Evolutionary conservation across 208 protist genomes (phyloP), one percentile per base, ranked within the genome.

Genomic region (Acanthamoeba healyi): DNA sequence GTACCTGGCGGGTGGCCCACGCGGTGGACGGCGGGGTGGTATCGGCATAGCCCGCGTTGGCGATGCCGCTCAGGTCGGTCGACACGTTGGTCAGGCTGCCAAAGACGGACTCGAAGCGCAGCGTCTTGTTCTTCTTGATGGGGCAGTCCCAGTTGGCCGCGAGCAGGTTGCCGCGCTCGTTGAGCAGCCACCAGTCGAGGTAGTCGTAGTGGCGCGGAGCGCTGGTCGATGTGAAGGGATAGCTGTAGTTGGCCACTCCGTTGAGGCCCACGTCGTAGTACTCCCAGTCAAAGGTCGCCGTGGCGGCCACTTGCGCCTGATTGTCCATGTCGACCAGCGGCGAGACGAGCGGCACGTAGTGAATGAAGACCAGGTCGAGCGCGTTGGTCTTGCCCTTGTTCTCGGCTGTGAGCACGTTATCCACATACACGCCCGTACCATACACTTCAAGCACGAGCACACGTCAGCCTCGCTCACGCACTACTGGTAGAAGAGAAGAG

Each of bases 111-210:
- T 34, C 24, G 42, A 32, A n/a, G 26, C 79, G 58, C 19, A 93
- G 14, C n/a, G 58, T 65, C 61, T 94, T 70, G 46, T 44, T 46
- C 40, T 89, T 95, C 90, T 95, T 94, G 40, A 95, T 67, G 44
- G 94, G 90, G 32, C 61, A 63, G 61, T 95, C 94, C 94, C 94
- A 95, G 67, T 95, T 63, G 38, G 49, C 94, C 14, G 94, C 94
- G 2, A 95, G 94, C 12, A 22, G 1, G 93, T 22, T 24, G 49
- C 72, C 38, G 22, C 58, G 54, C 22, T 89, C n/a, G 49, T 19
- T n/a, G 36, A 95, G 36, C n/a, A 63, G 34, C 29, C n/a, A 34
- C 26, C 54, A 94, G 26, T 95, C 65, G 36, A 94, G 65, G 44
- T 91, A 88, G 61, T 94, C 94, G 63, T 56, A 58, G 38, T 95